phyloP scores from a whole-genome alignment of 2,329 filamentous ascomycete species.

The Aspergillus pseudoterreus region DNA sequence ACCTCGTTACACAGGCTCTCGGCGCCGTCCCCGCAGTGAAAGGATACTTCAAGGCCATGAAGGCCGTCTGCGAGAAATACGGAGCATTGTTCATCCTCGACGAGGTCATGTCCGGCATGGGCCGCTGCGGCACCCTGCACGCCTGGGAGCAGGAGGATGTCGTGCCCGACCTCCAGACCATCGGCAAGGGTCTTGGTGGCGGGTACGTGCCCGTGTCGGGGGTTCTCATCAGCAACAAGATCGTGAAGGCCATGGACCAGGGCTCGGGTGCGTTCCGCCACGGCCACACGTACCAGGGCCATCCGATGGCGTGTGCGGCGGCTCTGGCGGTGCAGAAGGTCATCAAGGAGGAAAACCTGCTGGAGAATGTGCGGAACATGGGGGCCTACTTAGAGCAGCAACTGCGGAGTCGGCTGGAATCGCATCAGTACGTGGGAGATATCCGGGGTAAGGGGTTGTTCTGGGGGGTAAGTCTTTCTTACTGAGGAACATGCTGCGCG shows the following conservation, averaged over 20 bases:
- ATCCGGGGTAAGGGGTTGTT: conserved; percentile 59
- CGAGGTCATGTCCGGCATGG: conserved; percentile 68
- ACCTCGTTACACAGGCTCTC: conserved; percentile 47
- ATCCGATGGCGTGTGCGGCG: conserved; percentile 54
- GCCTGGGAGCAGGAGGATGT: conserved; percentile 59
- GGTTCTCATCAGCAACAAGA: conserved; percentile 48
- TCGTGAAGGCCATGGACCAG: conserved; percentile 47
- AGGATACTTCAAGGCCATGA: conserved; percentile 68
- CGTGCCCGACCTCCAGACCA: conserved; percentile 56
- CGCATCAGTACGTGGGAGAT: conserved; percentile 52
- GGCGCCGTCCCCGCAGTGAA: conserved; percentile 64
- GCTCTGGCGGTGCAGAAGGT: conserved; percentile 61
- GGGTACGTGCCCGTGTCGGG: conserved; percentile 56
- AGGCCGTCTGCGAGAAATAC: conserved; percentile 64
- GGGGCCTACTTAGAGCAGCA: conserved; percentile 44
- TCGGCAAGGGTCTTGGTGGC: conserved; percentile 58
- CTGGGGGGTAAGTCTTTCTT: conserved; percentile 49
- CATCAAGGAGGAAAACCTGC: conserved; percentile 54
- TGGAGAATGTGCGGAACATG: conserved; percentile 56
- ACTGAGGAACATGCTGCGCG: not conserved
- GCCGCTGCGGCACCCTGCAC: conserved; percentile 55
- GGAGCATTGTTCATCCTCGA: conserved; percentile 74
- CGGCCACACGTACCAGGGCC: conserved; percentile 60
- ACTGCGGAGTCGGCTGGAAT: conserved; percentile 43
- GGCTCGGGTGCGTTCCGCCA: conserved; percentile 52